Evolutionary conservation across 2,329 filamentous ascomycete genomes (phyloP), one percentile per base, ranked within the genome.

Genomic region (Diplodia scrobiculata): DNA sequence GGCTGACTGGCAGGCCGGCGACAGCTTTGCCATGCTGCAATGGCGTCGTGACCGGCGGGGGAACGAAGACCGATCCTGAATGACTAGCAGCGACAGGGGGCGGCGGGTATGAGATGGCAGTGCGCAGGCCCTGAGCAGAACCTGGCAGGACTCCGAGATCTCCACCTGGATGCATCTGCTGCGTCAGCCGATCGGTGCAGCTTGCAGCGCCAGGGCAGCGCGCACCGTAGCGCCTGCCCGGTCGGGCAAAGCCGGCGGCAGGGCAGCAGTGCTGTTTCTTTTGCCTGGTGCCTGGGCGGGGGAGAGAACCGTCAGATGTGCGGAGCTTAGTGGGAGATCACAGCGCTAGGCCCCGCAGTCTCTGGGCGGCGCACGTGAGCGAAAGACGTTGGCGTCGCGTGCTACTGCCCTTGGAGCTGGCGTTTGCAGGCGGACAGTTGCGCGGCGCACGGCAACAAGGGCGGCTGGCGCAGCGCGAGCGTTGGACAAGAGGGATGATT

Each of bases 261-360:
- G 17, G 7, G 17, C 52, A 27, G 34, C 38, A 9, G 17, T 19
- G 25, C 13, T 25, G 25, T 48, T 51, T 13, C 3, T 27, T 11
- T 3, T 5, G 17, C 4, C 10, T 25, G 55, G 55, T 60, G 55
- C 55, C 55, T 60, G 38, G 45, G 53, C 21, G 19, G 19, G 5
- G 53, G 17, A 58, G 14, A 41, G 34, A 36, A 58, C 32, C 34
- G 13, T 17, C 14, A 29, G 10, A 25, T 17, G 19, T n/a, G 55
- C 55, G 58, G 58, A 62, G 58, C 29, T 55, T 55, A 55, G 52
- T 55, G 52, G 58, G 41, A 62, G 58, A 62, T 62, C 58, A 36
- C 58, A 62, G 58, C 58, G 58, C 58, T 62, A 62, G 29, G 58
- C 58, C 58, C 58, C 58, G 58, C 58, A 60, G 29, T 45, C 55